Evolutionary conservation across 1,284 basidiomycete genomes (phyloP).

Genomic region (Pseudozyma tsukubaensis): DNA sequence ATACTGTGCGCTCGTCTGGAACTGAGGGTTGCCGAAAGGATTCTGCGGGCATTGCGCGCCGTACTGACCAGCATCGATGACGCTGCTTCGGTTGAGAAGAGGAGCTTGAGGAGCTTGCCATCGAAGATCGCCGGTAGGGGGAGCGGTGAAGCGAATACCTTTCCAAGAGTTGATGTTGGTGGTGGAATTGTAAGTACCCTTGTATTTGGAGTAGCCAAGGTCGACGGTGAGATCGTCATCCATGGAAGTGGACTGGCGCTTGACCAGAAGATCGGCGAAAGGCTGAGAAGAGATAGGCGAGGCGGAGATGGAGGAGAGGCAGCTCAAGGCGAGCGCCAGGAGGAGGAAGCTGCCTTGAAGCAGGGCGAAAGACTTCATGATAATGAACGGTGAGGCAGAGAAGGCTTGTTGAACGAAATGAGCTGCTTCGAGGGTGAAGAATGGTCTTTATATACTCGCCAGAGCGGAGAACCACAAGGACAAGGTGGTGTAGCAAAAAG

Average conservation of each 20-base stretch:
- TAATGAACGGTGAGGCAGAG: too few relatives aligned
- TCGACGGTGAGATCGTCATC: slow-evolving; percentile 29
- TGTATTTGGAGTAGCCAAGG: slow-evolving; percentile 33
- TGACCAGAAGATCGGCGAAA: slow-evolving; percentile 27
- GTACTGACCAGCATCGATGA: slow-evolving; percentile 31
- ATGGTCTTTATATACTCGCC: too few relatives aligned
- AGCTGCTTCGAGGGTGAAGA: too few relatives aligned
- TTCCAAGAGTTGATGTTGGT: slow-evolving; percentile 31
- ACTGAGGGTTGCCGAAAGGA: slow-evolving; percentile 24
- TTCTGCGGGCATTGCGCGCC: slow-evolving; percentile 32
- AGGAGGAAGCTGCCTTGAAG: slow-evolving; percentile 15
- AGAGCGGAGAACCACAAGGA: too few relatives aligned
- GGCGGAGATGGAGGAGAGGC: not conserved
- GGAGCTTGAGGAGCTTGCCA: slow-evolving; percentile 39
- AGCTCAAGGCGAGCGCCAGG: slow-evolving; percentile 8
- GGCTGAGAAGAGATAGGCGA: slow-evolving; percentile 20
- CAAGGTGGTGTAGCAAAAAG: too few relatives aligned
- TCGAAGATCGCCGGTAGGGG: slow-evolving; percentile 30
- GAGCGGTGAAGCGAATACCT: slow-evolving; percentile 46
- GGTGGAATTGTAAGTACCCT: slow-evolving; percentile 22
- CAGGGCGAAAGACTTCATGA: slow-evolving; percentile 7
- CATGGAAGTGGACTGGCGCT: slow-evolving; percentile 4
- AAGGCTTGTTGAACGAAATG: too few relatives aligned
- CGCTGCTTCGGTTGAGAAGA: slow-evolving; percentile 9
- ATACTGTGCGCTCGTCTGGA: slow-evolving; percentile 7